A percentile compares a stretch with the other conserved stretches of the same genome.
phyloP scores from a whole-genome alignment of 2,329 filamentous ascomycete genomes.

The Ophiostoma angusticollis region DNA sequence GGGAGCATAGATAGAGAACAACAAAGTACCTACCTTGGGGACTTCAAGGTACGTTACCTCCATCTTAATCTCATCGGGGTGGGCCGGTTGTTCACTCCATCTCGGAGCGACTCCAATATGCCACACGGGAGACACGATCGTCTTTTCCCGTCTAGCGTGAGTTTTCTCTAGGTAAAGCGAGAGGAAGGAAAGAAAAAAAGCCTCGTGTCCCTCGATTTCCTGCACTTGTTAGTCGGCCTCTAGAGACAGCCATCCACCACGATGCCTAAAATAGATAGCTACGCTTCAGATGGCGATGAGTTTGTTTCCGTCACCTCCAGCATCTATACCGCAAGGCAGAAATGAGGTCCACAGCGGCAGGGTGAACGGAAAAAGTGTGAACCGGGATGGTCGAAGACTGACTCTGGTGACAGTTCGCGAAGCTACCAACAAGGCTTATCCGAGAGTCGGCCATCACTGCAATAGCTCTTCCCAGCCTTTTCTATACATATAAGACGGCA shows the following conservation, averaged over 20 bases:
- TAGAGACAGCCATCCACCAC: too few species aligned
- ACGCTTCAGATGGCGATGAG: slow-evolving; percentile 3
- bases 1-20: not conserved
- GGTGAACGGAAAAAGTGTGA: not conserved
- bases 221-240: not conserved
- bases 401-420: too few species aligned
- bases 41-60: slow-evolving; percentile 5
- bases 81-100: too few species aligned
- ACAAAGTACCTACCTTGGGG: not conserved
- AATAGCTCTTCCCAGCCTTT: too few species aligned
- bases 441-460: too few species aligned
- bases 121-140: too few species aligned
- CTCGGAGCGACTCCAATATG: too few species aligned
- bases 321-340: not conserved
- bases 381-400: not conserved
- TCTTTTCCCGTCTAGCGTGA: too few species aligned
- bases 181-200: not conserved
- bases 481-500: not conserved
- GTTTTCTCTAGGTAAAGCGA: too few species aligned
- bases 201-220: not conserved
- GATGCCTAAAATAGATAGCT: slow-evolving; percentile 3
- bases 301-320: not conserved
- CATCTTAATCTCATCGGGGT: too few species aligned
- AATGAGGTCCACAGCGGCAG: slow-evolving; percentile 1
- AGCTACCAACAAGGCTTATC: not conserved